These are phyloP conservation scores for Pseudopithomyces maydicus DNA, from an alignment of 2,329 filamentous ascomycete genomes.

Conservation along the genomic window DNA sequence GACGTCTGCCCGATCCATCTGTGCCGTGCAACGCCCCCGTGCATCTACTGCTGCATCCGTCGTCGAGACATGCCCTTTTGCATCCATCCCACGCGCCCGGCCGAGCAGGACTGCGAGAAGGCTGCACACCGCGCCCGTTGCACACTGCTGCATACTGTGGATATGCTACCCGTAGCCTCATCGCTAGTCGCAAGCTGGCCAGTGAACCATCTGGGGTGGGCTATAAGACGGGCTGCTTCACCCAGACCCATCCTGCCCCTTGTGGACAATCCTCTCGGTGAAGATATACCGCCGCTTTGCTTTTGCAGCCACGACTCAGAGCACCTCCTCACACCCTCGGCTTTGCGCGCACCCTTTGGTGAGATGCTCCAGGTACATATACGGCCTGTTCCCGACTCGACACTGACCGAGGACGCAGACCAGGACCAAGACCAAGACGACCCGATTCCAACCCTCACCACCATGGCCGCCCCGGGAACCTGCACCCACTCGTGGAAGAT, in stretches of 20 bases:
- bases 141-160: slow-evolving; percentile 31
- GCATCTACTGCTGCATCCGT: slow-evolving; percentile 44
- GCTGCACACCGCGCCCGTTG: slow-evolving; percentile 33
- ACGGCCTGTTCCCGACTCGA: slow-evolving; percentile 18
- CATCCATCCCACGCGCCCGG: slow-evolving; percentile 23
- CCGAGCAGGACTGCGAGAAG: slow-evolving; percentile 27
- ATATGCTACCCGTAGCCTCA: slow-evolving; percentile 19
- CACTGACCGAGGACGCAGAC: slow-evolving; percentile 30
- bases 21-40: slow-evolving; percentile 36
- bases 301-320: slow-evolving; percentile 41
- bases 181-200: slow-evolving; percentile 27
- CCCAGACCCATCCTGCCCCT: slow-evolving; percentile 26
- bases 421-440: too few species aligned
- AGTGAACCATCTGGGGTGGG: slow-evolving; percentile 20
- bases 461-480: slow-evolving; percentile 52
- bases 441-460: too few species aligned
- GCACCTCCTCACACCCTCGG: slow-evolving; percentile 28
- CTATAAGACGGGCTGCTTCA: slow-evolving; percentile 42
- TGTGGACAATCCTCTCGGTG: slow-evolving; percentile 21
- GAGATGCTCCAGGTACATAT: slow-evolving; percentile 35
- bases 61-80: slow-evolving; percentile 35
- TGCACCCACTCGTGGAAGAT: slow-evolving; percentile 57
- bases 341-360: slow-evolving; percentile 28
- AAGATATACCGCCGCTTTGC: slow-evolving; percentile 23
- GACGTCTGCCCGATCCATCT: slow-evolving; percentile 31